Percentiles rank a stretch among this genome's conserved stretches.
Conservation (phyloP, 2,329 filamentous ascomycete species). For the Cyclaneusma minus region DNA sequence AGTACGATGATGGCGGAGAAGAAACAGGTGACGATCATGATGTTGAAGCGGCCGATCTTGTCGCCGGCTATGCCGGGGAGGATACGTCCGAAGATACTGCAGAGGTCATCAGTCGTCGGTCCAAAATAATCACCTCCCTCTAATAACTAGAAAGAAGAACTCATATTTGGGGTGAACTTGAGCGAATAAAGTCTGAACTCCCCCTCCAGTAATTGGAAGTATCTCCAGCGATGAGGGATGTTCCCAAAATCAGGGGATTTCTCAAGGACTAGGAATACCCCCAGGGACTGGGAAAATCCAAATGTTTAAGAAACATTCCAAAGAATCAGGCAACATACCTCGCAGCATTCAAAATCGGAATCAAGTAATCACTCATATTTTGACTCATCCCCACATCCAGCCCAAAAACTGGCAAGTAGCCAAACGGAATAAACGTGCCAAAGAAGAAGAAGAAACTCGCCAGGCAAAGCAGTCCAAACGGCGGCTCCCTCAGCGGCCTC, state of each 20-base stretch:
- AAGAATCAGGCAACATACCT: slow-evolving; percentile 17
- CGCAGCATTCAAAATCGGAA: slow-evolving; percentile 35
- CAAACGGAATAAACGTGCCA: slow-evolving; percentile 37
- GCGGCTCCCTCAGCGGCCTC: slow-evolving; percentile 21
- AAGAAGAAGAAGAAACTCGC: slow-evolving; percentile 29
- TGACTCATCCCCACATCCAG: slow-evolving; percentile 25
- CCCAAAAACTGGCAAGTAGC: slow-evolving; percentile 27
- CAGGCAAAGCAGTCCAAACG: slow-evolving; percentile 21
- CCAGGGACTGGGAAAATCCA: too few relatives aligned
- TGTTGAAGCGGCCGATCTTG: slow-evolving; percentile 35
- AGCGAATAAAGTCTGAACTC: too few relatives aligned
- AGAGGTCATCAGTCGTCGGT: slow-evolving; percentile 2
- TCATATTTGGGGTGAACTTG: too few relatives aligned
- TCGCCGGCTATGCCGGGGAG: slow-evolving; percentile 37
- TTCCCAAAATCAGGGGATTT: too few relatives aligned
- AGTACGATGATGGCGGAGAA: slow-evolving; percentile 30
- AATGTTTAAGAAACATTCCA: slow-evolving; percentile 7
- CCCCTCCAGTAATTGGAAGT: too few relatives aligned
- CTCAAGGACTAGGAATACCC: too few relatives aligned
- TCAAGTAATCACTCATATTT: slow-evolving; percentile 30
- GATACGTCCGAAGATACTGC: slow-evolving; percentile 36
- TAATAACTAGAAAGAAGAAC: background rate
- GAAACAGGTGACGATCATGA: slow-evolving; percentile 30
- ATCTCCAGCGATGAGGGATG: too few relatives aligned
- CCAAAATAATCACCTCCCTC: background rate